Evolutionary conservation across 169 alveolate species (phyloP), one percentile per base, ranked within the genome.

Genomic region (Cryptosporidium bovis): DNA sequence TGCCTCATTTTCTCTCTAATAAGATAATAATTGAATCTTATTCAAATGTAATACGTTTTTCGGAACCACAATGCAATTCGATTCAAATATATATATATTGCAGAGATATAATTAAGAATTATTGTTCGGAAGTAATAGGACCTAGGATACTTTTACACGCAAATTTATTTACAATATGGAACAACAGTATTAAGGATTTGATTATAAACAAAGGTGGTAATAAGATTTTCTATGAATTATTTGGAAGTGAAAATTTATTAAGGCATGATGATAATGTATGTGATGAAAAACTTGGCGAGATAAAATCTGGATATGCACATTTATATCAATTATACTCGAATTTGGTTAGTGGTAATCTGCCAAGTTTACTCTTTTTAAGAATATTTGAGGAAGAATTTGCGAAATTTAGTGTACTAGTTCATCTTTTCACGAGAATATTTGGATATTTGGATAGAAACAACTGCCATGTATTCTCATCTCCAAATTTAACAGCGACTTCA

Each of bases 131-230:
- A n/a, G 64, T 77, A 33, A 40, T 77, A 2, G 18, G 71, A 29
- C 87, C 87, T 1, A 77, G 87, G n/a, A 77, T 77, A 16, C 87
- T 77, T 40, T 58, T 77, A 0, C 87, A 77, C 8, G 87, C 87
- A 6, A 77, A 77, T 40, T 58, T 77, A 12, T 77, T 77, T 60
- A 31, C 64, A 44, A 15, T 77, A 46, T 77, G 87, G 87, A 77
- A 77, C 18, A 62, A 62, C 46, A 77, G 77, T 12, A 44, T 77
- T n/a, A 77, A 77, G 13, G 71, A 56, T 77, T 15, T 40, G 5
- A 44, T 77, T 40, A 58, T 24, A 16, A 56, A 58, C 18, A 44
- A 77, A 24, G 40, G 56, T 15, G 51, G 56, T 18, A 66, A 69
- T 33, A 69, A 55, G 34, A 24, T 69, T 8, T 20, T 67, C 18